Evolutionary conservation across 2,329 filamentous ascomycete genomes (phyloP), one percentile per base, ranked within the genome.

Genomic region (Fusarium nelsonii): DNA sequence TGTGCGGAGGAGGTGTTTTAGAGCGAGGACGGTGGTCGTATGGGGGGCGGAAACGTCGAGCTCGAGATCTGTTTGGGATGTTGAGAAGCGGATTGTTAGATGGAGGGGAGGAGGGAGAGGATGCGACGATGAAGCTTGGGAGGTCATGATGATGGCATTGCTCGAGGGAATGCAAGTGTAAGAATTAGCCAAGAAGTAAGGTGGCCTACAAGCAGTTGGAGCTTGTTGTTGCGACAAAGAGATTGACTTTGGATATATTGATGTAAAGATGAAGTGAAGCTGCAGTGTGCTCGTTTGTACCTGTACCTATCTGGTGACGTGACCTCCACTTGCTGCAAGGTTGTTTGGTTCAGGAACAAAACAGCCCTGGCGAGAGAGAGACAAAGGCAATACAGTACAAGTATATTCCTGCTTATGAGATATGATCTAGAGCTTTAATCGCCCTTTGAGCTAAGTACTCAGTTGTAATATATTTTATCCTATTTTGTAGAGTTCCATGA

Each of bases 21-120:
- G 86, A 3, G 91, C 88, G 57, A 93, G 87, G 55, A 93, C 88
- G 41, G 93, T 93, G 12, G 91, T 94, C 33, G 84, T 84, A 48
- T 84, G 79, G 0, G 94, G 92, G 8, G 84, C 82, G 49, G 88
- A 79, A 75, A 98, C 88, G 74, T 93, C 89, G 63, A 98, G 87
- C 40, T 91, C 87, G 39, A 97, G 87, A 78, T 98, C 96, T 16
- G 93, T 91, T 59, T 95, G 87, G 2, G 93, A 90, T 63, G 91
- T 90, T 54, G 93, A 93, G 86, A 99, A 98, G 79, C 95, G 94
- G 78, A 98, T 90, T 37, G 92, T 95, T 45, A 98, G 85, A 74
- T 91, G 89, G 58, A 97, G 84, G 34, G 85, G 85, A 20, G 79
- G 76, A 55, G 72, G 72, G 49, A 74, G 62, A 58, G 69, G 63